Evolutionary conservation across 2,329 filamentous ascomycete genomes (phyloP).

Genomic region (Botrytis fragariae): DNA sequence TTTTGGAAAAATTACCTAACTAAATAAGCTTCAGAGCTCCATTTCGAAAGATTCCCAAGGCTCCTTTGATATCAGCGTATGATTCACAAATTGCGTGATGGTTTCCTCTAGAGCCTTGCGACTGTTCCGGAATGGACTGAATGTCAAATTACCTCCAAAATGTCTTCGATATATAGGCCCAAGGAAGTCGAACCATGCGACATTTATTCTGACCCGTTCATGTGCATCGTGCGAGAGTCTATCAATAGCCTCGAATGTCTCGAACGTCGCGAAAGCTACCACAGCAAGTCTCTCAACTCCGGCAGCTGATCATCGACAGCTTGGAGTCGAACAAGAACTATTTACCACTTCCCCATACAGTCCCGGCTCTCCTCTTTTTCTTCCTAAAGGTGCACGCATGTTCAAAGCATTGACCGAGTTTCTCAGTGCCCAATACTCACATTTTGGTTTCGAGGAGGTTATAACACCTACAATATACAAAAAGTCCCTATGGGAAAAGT

Average conservation of each 20-base stretch:
- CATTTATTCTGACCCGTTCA: constrained; percentile 32
- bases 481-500: constrained; percentile 79
- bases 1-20: neutral
- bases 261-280: neutral
- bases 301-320: constrained; percentile 55
- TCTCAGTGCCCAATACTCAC: constrained; percentile 76
- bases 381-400: constrained; percentile 76
- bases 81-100: constrained; percentile 31
- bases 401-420: constrained; percentile 83
- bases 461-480: constrained; percentile 91
- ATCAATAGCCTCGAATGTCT: constrained; percentile 8
- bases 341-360: constrained; percentile 79
- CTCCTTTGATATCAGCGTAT: neutral
- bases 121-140: constrained; percentile 25
- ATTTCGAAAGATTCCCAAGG: neutral
- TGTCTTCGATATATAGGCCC: constrained; percentile 19
- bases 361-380: constrained; percentile 80
- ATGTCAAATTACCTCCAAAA: constrained; percentile 11
- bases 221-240: constrained; percentile 36
- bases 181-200: constrained; percentile 17
- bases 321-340: constrained; percentile 66
- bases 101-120: constrained; percentile 36
- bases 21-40: neutral
- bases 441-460: constrained; percentile 85
- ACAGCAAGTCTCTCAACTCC: constrained; percentile 23